phyloP scores from a whole-genome alignment of 2,329 filamentous ascomycete genomes.

The Stachybotrys chartarum region DNA sequence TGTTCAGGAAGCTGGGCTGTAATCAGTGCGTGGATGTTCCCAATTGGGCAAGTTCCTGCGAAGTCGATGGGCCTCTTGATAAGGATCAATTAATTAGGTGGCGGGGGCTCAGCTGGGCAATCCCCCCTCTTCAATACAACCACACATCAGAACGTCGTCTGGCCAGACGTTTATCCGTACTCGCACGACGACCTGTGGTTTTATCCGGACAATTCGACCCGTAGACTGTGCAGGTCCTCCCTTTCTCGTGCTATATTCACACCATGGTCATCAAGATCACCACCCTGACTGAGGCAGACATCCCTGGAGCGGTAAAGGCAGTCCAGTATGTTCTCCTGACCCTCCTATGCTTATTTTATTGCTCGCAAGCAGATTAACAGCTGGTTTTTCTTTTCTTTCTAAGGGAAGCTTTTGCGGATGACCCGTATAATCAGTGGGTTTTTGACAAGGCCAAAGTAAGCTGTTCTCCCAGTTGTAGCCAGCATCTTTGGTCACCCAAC shows the following conservation, averaged over 20 bases:
- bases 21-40: background rate
- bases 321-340: conserved; percentile 38
- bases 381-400: too few species aligned
- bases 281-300: conserved; percentile 49
- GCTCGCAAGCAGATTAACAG: background rate
- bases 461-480: background rate
- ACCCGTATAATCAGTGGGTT: conserved; percentile 61
- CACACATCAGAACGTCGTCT: background rate
- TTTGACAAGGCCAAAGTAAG: conserved; percentile 48
- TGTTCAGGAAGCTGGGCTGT: too few species aligned
- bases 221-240: background rate
- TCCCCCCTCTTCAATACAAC: background rate
- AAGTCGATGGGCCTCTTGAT: background rate
- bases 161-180: too few species aligned
- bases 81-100: background rate
- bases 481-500: background rate
- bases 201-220: too few species aligned
- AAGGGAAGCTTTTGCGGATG: conserved; percentile 52
- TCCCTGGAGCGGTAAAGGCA: conserved; percentile 55
- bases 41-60: background rate
- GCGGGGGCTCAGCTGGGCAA: too few species aligned
- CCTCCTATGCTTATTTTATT: background rate
- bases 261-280: conserved; percentile 47
- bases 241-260: background rate
- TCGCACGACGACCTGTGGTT: too few species aligned